phyloP scores from a whole-genome alignment of 495 filamentous ascomycete genomes.

The Aspergillus conjunctus region DNA sequence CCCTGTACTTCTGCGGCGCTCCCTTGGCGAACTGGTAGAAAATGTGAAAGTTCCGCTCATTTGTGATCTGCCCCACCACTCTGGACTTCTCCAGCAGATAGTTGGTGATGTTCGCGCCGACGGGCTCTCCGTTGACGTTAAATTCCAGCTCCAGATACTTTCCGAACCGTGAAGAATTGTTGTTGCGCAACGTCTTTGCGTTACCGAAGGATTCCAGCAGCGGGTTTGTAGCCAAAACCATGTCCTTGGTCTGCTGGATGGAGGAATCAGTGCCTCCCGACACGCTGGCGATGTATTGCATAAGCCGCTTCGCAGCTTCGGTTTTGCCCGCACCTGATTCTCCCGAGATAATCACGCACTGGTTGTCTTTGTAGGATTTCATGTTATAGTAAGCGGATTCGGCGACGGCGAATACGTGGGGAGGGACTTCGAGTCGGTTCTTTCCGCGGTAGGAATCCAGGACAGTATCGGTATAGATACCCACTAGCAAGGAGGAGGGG shows the following conservation, averaged over 20 bases:
- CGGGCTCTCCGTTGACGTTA: slow-evolving; percentile 87
- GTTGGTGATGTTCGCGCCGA: slow-evolving; percentile 97
- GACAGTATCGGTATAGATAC: slow-evolving; percentile 94
- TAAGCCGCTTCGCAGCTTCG: slow-evolving; percentile 98
- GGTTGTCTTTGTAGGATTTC: slow-evolving; percentile 99
- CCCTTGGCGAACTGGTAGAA: slow-evolving; percentile 99
- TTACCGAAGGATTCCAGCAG: slow-evolving; percentile 97
- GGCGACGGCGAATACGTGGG: slow-evolving; percentile 97
- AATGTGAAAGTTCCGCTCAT: slow-evolving; percentile 99
- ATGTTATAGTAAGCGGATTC: slow-evolving; percentile 99
- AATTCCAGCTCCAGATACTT: slow-evolving; percentile 99
- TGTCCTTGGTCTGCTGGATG: slow-evolving; percentile 98
- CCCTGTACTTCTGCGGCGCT: slow-evolving; percentile 80
- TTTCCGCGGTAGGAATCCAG: slow-evolving; percentile 91
- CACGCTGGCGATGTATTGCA: slow-evolving; percentile 99
- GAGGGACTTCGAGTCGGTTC: slow-evolving; percentile 93
- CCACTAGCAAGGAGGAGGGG: slow-evolving; percentile 56
- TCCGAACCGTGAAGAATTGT: slow-evolving; percentile 97
- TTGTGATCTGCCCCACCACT: slow-evolving; percentile 92
- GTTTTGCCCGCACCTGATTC: slow-evolving; percentile 99
- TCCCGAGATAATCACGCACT: slow-evolving; percentile 98
- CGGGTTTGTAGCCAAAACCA: slow-evolving; percentile 98
- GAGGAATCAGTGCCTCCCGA: slow-evolving; percentile 85
- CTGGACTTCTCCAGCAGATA: slow-evolving; percentile 94
- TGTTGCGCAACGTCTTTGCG: slow-evolving; percentile 96